Evolutionary conservation across 2,329 filamentous ascomycete species (phyloP).

Genomic region (Botryotinia calthae): DNA sequence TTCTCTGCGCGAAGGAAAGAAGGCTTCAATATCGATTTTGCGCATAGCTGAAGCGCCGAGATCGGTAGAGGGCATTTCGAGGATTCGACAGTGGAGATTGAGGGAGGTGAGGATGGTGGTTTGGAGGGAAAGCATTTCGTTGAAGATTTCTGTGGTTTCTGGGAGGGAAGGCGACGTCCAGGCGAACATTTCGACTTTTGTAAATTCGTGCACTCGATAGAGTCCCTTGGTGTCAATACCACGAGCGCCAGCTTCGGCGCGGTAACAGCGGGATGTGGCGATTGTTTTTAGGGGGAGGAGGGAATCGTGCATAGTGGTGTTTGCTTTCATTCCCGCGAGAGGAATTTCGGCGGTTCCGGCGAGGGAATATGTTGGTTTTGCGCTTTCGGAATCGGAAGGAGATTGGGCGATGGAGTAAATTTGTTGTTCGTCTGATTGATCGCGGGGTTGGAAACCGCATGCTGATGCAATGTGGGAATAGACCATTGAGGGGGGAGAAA

Average conservation of each 20-base stretch:
- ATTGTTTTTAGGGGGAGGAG: conserved; percentile 76
- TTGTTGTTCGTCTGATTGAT: conserved; percentile 87
- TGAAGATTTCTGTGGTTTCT: conserved; percentile 59
- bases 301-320: conserved; percentile 60
- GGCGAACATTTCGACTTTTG: conserved; percentile 95
- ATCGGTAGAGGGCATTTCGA: conserved; percentile 89
- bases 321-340: conserved; percentile 84
- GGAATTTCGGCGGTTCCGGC: conserved; percentile 94
- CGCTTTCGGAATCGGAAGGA: conserved; percentile 54
- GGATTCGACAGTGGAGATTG: conserved; percentile 78
- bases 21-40: conserved; percentile 92
- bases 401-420: conserved; percentile 76
- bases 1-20: conserved; percentile 75
- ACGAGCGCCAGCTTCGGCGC: conserved; percentile 87
- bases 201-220: conserved; percentile 97
- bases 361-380: conserved; percentile 69
- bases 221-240: conserved; percentile 90
- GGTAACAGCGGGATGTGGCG: conserved; percentile 87
- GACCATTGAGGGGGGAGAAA: conserved; percentile 84
- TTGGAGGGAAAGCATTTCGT: conserved; percentile 85
- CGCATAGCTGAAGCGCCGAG: conserved; percentile 83
- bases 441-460: conserved; percentile 92
- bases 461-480: conserved; percentile 88
- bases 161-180: conserved; percentile 68
- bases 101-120: conserved; percentile 76